These are phyloP conservation scores for Davidsoniella virescens DNA, from an alignment of 2,329 filamentous ascomycete genomes.

Conservation along the genomic window DNA sequence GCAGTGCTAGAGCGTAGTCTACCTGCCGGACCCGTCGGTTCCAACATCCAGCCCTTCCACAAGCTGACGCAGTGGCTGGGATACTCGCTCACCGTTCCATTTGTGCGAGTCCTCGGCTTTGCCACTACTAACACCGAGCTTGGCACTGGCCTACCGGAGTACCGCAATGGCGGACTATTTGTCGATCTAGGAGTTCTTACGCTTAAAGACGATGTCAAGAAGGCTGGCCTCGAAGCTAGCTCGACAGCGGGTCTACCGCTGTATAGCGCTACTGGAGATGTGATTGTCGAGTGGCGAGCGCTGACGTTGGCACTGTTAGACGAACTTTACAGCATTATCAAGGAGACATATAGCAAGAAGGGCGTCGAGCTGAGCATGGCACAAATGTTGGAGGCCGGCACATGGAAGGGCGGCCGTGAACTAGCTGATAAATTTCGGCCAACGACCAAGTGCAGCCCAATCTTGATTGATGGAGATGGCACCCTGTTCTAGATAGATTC, in stretches of 20 bases:
- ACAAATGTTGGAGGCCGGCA: constrained; percentile 36
- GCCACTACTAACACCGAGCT: constrained; percentile 36
- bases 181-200: constrained; percentile 40
- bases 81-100: constrained; percentile 55
- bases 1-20: constrained; percentile 15
- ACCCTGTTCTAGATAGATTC: constrained; percentile 48
- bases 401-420: constrained; percentile 56
- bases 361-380: constrained; percentile 27
- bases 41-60: constrained; percentile 35
- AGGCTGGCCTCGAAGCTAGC: constrained; percentile 28
- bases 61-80: constrained; percentile 57
- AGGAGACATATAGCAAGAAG: constrained; percentile 20
- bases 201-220: constrained; percentile 29
- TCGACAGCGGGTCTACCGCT: constrained; percentile 23
- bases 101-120: constrained; percentile 34
- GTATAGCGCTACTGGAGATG: constrained; percentile 38
- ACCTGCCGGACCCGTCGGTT: constrained; percentile 4
- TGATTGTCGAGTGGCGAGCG: constrained; percentile 44
- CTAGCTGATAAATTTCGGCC: constrained; percentile 63
- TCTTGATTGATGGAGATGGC: constrained; percentile 66
- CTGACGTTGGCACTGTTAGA: constrained; percentile 42
- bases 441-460: constrained; percentile 67
- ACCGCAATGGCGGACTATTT: constrained; percentile 55
- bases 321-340: constrained; percentile 28
- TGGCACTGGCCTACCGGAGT: constrained; percentile 54